A percentile compares a stretch with the other conserved stretches of the same genome.
These are phyloP conservation scores for Leccinum subrobustum DNA, from an alignment of 1,284 basidiomycete genomes.

Conservation along the genomic window DNA sequence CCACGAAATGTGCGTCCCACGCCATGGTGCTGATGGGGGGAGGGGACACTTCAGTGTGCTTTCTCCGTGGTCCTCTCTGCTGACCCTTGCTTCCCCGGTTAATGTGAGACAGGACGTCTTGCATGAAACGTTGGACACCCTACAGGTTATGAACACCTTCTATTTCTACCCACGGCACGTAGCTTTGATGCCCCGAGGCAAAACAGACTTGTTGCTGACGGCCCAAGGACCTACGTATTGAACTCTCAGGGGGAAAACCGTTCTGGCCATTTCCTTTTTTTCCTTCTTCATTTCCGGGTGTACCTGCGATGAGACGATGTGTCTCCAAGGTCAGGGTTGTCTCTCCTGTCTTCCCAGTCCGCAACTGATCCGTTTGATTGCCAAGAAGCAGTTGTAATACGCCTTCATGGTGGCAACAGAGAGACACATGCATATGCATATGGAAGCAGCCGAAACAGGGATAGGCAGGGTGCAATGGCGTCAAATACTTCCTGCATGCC, in stretches of 20 bases:
- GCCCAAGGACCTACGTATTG: constrained; percentile 10
- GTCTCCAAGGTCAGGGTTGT: constrained; percentile 16
- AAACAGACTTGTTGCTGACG: neutral
- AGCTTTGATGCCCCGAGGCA: constrained; percentile 21
- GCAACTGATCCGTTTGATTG: constrained; percentile 18
- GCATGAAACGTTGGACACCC: constrained; percentile 8
- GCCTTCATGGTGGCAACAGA: constrained; percentile 18
- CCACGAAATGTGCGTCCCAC: neutral
- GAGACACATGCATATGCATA: constrained; percentile 1
- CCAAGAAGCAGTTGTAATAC: constrained; percentile 8
- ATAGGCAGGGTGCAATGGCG: constrained; percentile 11
- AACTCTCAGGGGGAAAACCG: constrained; percentile 2
- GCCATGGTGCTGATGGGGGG: constrained; percentile 4
- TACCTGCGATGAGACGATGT: constrained; percentile 14
- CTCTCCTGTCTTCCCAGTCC: constrained; percentile 13
- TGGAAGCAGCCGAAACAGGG: constrained; percentile 12
- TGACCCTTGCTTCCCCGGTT: constrained; percentile 9
- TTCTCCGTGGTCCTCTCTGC: constrained; percentile 2
- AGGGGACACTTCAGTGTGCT: constrained; percentile 3
- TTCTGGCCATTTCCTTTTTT: neutral
- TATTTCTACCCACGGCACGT: constrained; percentile 21
- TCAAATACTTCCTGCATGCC: constrained; percentile 5
- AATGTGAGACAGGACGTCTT: constrained; percentile 12
- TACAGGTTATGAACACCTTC: constrained; percentile 19
- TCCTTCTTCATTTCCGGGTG: constrained; percentile 30